A percentile compares a stretch with the other conserved stretches of the same genome.
These are phyloP conservation scores for Nicotiana otophora DNA, from an alignment of 257 asterid species.

Conservation along the genomic window DNA sequence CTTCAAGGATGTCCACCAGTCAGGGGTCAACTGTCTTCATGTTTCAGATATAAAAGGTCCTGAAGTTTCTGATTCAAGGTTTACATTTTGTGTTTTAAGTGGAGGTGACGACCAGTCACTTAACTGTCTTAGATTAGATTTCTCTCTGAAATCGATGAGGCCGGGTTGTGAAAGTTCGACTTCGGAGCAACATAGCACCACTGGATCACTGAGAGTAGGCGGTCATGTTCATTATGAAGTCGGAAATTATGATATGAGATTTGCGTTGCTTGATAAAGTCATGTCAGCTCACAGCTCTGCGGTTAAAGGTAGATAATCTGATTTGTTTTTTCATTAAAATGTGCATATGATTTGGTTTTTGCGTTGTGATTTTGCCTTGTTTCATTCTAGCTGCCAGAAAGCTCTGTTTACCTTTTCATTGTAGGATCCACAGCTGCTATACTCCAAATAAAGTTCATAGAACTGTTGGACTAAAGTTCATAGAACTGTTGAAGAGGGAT, in stretches of 20 bases:
- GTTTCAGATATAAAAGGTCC: constrained; percentile 43
- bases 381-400: background rate
- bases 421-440: background rate
- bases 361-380: background rate
- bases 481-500: background rate
- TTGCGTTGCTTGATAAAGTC: constrained; percentile 42
- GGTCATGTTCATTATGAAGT: constrained; percentile 27
- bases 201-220: constrained; percentile 17
- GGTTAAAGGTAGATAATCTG: constrained; percentile 57
- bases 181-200: constrained; percentile 12
- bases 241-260: constrained; percentile 40
- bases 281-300: constrained; percentile 90
- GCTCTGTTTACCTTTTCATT: background rate
- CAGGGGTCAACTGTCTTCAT: constrained; percentile 86
- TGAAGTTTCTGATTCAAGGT: constrained; percentile 27
- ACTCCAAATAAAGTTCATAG: too few relatives aligned
- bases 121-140: constrained; percentile 52
- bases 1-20: constrained; percentile 63
- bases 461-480: background rate
- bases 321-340: background rate
- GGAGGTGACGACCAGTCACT: constrained; percentile 98
- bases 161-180: constrained; percentile 23
- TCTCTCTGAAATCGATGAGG: constrained; percentile 27
- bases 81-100: constrained; percentile 53
- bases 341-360: background rate